Evolutionary conservation across 2,329 filamentous ascomycete species (phyloP), one percentile per base, ranked within the genome.

Genomic region (Grosmannia serpens): DNA sequence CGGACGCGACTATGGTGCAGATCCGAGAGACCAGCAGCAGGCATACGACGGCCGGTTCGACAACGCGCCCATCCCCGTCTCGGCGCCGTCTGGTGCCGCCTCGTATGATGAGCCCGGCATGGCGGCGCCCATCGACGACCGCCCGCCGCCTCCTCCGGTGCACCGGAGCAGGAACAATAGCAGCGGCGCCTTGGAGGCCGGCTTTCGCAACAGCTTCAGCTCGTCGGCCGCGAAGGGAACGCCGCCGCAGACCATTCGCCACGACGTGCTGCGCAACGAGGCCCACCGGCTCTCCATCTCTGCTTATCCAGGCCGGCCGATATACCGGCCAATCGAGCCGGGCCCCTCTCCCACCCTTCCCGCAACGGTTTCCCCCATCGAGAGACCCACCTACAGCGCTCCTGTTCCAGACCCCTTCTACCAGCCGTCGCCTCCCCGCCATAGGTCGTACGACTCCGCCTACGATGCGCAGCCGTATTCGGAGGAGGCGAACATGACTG

Each of bases 401-500:
- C 5, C 35, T 17, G 35, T 17, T 5, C 26, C 61, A 2, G 74
- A 77, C 1, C 55, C 58, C 2, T 54, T 56, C 10, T 64, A 68
- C 35, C 68, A 73, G 57, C 66, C 71, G 1, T 65, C 73, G 1
- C 69, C 71, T 1, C 71, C 74, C 2, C 74, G 75, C 47, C 77
- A 81, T 57, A 73, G 77, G 57, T 78, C 80, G 0, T 79, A 80
- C 59, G 80, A 84, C 61, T 66, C 69, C 31, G 67, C 67, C 22
- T 77, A 74, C 64, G 78, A 77, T 57, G 65, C 69, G 44, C 76
- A 76, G 47, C 71, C 84, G 64, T 81, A 79, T 3, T 85, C 79
- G 8, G 84, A 87, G 66, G 84, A 87, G 62, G 81, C 78, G 7
- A 82, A 83, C 4, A 82, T 84, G 54, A 78, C 79, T 1, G 73